Evolutionary conservation across 2,329 filamentous ascomycete species (phyloP).

Genomic region (Talaromyces sp.): DNA sequence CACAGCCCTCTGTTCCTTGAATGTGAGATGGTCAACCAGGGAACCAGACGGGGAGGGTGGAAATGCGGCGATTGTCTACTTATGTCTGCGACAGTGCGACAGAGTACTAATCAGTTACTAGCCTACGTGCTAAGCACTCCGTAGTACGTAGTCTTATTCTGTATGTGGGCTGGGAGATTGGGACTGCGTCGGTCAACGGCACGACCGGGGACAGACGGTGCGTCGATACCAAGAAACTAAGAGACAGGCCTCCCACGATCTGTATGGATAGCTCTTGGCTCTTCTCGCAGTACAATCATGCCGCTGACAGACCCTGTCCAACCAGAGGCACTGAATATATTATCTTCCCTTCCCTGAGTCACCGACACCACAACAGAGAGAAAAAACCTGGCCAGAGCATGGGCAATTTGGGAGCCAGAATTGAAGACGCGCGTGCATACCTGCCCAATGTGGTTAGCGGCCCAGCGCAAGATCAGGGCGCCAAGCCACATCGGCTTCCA

Average conservation of each 20-base stretch:
- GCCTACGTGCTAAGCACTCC: not conserved
- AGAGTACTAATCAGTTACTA: too few relatives aligned
- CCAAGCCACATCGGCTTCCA: not conserved
- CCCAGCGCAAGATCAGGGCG: not conserved
- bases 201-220: not conserved
- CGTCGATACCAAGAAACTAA: not conserved
- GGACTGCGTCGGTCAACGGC: not conserved
- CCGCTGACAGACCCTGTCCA: not conserved
- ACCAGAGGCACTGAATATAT: too few relatives aligned
- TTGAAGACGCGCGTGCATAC: not conserved
- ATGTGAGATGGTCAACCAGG: not conserved
- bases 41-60: not conserved
- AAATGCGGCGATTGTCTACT: not conserved
- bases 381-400: not conserved
- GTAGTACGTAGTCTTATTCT: not conserved
- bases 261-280: too few relatives aligned
- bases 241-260: not conserved
- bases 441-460: slow-evolving; percentile 4
- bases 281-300: not conserved
- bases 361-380: too few relatives aligned
- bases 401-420: too few relatives aligned
- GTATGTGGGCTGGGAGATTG: not conserved
- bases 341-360: too few relatives aligned
- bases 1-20: not conserved
- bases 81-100: not conserved